These are phyloP conservation scores for Amanita pseudoporphyria DNA, from an alignment of 768 basidiomycete species.

Conservation along the genomic window DNA sequence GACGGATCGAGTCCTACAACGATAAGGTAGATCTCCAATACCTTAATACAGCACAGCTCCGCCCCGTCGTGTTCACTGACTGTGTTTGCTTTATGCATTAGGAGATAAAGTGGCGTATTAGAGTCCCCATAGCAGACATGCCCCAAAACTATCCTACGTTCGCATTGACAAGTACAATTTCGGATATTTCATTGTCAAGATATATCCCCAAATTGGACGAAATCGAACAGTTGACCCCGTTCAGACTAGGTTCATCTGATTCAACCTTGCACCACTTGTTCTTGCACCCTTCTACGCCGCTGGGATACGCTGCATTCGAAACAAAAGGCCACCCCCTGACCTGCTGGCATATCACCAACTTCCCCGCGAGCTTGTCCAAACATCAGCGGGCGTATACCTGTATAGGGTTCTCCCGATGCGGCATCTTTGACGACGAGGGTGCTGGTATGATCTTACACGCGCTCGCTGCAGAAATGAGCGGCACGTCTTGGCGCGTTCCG, in stretches of 20 bases:
- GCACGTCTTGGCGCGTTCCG: slow-evolving; percentile 27
- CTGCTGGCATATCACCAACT: slow-evolving; percentile 34
- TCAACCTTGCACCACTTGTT: slow-evolving; percentile 30
- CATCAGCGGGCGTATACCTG: slow-evolving; percentile 23
- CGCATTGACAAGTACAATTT: slow-evolving; percentile 24
- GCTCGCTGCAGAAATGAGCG: slow-evolving; percentile 29
- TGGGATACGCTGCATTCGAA: slow-evolving; percentile 27
- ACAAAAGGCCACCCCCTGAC: slow-evolving; percentile 24
- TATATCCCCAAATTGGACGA: slow-evolving; percentile 13
- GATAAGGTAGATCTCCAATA: slow-evolving; percentile 14
- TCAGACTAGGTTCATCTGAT: slow-evolving; percentile 13
- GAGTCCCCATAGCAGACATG: slow-evolving; percentile 26
- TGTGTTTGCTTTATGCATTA: not conserved
- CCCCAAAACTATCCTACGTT: slow-evolving; percentile 25
- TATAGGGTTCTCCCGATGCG: slow-evolving; percentile 34
- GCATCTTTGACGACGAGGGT: slow-evolving; percentile 32
- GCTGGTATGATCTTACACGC: slow-evolving; percentile 27
- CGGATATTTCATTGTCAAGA: slow-evolving; percentile 24
- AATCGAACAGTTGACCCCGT: not conserved
- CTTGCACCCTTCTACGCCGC: slow-evolving; percentile 28
- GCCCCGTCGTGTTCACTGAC: not conserved
- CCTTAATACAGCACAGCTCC: not conserved
- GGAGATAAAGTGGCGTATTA: slow-evolving; percentile 13
- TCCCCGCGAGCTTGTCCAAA: slow-evolving; percentile 22
- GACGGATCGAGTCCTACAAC: slow-evolving; percentile 17